Evolutionary conservation across 2,329 filamentous ascomycete genomes (phyloP).

Genomic region (Aaosphaeria pasadenensis): DNA sequence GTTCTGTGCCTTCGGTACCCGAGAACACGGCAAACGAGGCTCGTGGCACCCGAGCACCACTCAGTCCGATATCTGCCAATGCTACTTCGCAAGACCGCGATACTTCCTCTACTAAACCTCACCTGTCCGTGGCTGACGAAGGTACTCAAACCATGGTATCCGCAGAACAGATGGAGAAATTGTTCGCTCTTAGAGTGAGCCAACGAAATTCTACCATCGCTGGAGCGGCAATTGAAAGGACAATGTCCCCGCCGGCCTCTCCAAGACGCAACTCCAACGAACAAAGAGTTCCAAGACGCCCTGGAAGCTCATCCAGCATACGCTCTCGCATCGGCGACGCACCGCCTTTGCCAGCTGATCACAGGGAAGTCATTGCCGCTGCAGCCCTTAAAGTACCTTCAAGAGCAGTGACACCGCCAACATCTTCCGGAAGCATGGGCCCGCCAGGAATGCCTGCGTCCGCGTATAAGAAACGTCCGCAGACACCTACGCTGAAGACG

Average conservation of each 20-base stretch:
- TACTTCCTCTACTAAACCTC: conserved; percentile 35
- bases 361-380: conserved; percentile 80
- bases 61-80: conserved; percentile 6
- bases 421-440: conserved; percentile 62
- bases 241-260: conserved; percentile 32
- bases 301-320: conserved; percentile 70
- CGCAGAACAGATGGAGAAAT: conserved; percentile 74
- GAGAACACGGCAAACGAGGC: no score
- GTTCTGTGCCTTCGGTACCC: no score
- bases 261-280: conserved; percentile 28
- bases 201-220: conserved; percentile 25
- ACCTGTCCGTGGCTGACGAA: conserved; percentile 58
- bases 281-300: conserved; percentile 50
- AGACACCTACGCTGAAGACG: conserved; percentile 41
- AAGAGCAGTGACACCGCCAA: conserved; percentile 20
- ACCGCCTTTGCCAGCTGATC: conserved; percentile 78
- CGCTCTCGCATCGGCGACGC: conserved; percentile 50
- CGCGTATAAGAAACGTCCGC: conserved; percentile 53
- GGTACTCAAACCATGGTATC: conserved; percentile 81
- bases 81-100: conserved; percentile 6
- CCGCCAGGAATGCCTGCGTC: conserved; percentile 83
- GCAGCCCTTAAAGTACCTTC: conserved; percentile 56
- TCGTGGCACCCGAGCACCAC: no score
- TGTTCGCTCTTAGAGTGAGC: conserved; percentile 58
- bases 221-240: conserved; percentile 27